These are phyloP conservation scores for Phytophthora uliginosa DNA, from an alignment of 352 stramenopile genomes.

Conservation along the genomic window DNA sequence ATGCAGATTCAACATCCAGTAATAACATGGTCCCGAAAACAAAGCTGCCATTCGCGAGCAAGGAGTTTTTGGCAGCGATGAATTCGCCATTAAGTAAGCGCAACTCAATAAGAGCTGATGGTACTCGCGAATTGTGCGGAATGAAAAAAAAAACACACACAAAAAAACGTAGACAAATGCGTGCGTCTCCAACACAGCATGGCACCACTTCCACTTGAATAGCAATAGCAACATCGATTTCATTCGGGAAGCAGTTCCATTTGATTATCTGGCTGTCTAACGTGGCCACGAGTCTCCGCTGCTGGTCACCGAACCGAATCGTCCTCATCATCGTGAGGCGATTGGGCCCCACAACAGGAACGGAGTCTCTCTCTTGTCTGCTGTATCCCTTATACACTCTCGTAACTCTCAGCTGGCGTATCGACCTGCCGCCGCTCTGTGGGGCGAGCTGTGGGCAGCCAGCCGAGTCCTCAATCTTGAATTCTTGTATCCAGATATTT, in stretches of 20 bases:
- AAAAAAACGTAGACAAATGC: too few relatives aligned
- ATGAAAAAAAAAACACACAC: too few relatives aligned
- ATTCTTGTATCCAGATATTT: slow-evolving; percentile 5
- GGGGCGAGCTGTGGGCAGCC: slow-evolving; percentile 33
- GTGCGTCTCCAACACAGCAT: not conserved
- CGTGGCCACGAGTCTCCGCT: slow-evolving; percentile 30
- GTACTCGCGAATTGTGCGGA: too few relatives aligned
- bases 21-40: too few relatives aligned
- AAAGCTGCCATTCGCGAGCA: not conserved
- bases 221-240: not conserved
- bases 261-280: slow-evolving; percentile 13
- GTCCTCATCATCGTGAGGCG: slow-evolving; percentile 19
- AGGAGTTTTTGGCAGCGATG: slow-evolving; percentile 1
- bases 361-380: slow-evolving; percentile 19
- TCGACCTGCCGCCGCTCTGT: slow-evolving; percentile 39
- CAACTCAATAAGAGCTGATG: too few relatives aligned
- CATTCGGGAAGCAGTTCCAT: slow-evolving; percentile 24
- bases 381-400: slow-evolving; percentile 22
- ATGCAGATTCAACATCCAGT: too few relatives aligned
- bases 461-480: slow-evolving; percentile 20
- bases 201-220: not conserved
- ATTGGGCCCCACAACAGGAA: slow-evolving; percentile 41
- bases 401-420: slow-evolving; percentile 21
- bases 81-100: too few relatives aligned
- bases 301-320: slow-evolving; percentile 40